Base-by-base conservation (phyloP, 2,329 filamentous ascomycete genomes). In the Cladophialophora bantiana region DNA sequence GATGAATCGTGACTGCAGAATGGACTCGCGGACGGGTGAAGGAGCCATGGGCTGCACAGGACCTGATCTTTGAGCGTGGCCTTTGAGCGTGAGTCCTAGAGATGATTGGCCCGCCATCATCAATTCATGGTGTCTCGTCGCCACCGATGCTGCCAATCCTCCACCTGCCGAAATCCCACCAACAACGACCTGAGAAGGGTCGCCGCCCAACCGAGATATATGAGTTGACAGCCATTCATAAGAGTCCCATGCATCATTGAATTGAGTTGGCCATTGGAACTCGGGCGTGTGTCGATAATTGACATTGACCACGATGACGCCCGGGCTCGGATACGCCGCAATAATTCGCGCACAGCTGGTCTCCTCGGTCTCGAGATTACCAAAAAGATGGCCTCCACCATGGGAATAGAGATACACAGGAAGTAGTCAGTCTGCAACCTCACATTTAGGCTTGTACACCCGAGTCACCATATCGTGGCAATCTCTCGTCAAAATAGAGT, bases 81-180 rank as follows among this genome's bases (percentile, higher is more conserved):
- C 5, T 34, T 12, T 31, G 6, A 12, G 54, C 18, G 9, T 42
- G 52, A 38, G 38, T 32, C 13, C 35, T 20, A 9, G 6, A 35
- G 9, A 12, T 4, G 12, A 13, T 40, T 38, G 7, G 35, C 1
- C 12, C 10, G 15, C 12, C 36, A 10, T 7, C 7, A 18, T 32
- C 7, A 59, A 32, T 26, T 26, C 26, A 26, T 26, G 26, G 26
- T 3, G 26, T 26, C 26, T 26, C 26, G 26, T 26, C 3, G n/a
- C 13, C 20, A 32, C n/a, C n/a, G 32, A 53, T 12, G 20, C 18
- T 15, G 56, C 34, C 2, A 59, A 35, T 9, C 34, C 34, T 4
- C 36, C 56, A n/a, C 56, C 56, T 10, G 56, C 56, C n/a, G 56
- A 59, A 15, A 59, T 45, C 4, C 56, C 56, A 1, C 56, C 56